These are phyloP conservation scores for Aspergillus fijiensis DNA, from an alignment of 2,329 filamentous ascomycete genomes.

Conservation along the genomic window DNA sequence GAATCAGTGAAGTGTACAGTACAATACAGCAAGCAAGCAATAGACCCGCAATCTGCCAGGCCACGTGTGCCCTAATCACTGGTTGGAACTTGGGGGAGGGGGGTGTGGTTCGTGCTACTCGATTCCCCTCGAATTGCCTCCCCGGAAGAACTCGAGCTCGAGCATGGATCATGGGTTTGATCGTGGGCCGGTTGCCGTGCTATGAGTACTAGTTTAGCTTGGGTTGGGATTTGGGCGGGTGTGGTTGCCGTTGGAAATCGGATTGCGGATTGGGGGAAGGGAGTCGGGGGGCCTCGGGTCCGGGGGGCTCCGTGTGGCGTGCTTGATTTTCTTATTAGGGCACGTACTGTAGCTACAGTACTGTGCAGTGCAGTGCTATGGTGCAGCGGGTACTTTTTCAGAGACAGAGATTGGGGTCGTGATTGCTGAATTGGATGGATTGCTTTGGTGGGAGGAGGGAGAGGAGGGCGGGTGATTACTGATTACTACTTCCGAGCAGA, in stretches of 20 bases:
- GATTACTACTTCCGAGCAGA: no score
- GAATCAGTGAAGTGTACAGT: no score
- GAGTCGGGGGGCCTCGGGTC: background rate
- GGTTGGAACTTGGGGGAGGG: background rate
- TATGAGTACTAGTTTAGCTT: background rate
- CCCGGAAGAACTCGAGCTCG: no score
- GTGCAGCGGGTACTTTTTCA: no score
- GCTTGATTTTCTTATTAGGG: background rate
- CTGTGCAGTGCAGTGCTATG: no score
- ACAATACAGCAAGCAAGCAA: no score
- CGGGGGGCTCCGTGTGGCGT: background rate
- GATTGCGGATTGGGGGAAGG: background rate
- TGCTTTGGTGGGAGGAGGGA: background rate
- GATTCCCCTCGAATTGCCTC: no score
- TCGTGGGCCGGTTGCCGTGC: background rate
- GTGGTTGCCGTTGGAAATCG: background rate
- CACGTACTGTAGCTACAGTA: no score
- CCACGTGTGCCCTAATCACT: background rate
- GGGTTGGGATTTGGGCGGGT: background rate
- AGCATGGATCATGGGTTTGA: background rate
- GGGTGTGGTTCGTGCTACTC: background rate
- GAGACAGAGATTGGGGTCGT: background rate
- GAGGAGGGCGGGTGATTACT: no score
- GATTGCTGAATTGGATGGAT: background rate
- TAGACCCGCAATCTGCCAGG: background rate